Conservation (phyloP, 1,284 basidiomycete species). For the Grifola frondosa region DNA sequence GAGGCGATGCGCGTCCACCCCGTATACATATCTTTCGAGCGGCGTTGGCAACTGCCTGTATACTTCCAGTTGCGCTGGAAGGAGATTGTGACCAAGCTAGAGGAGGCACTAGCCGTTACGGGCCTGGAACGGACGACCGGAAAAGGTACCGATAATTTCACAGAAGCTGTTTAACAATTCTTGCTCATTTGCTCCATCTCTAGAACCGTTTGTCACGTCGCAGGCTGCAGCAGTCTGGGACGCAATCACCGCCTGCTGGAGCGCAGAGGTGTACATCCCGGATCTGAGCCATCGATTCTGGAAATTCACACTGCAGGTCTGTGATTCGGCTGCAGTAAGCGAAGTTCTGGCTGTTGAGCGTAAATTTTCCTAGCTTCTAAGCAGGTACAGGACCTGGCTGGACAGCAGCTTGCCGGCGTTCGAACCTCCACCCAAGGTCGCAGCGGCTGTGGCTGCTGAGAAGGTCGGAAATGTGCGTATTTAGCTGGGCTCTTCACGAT, state of each 20-base stretch:
- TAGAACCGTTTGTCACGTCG: slow-evolving; percentile 47
- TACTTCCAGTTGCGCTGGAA: slow-evolving; percentile 99
- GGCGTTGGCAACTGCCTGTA: slow-evolving; percentile 92
- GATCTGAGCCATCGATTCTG: slow-evolving; percentile 84
- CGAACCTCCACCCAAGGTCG: slow-evolving; percentile 34
- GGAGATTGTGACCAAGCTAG: slow-evolving; percentile 79
- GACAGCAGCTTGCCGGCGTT: slow-evolving; percentile 44
- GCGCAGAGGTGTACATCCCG: slow-evolving; percentile 78
- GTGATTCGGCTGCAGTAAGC: slow-evolving; percentile 2
- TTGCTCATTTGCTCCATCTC: slow-evolving; percentile 13
- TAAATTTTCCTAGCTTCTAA: slow-evolving; percentile 55
- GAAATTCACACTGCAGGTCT: slow-evolving; percentile 83
- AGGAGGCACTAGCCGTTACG: slow-evolving; percentile 57
- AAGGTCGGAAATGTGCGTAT: slow-evolving; percentile 28
- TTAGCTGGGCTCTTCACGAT: no score
- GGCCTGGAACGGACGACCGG: slow-evolving; percentile 41
- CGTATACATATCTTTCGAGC: slow-evolving; percentile 72
- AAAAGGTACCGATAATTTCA: slow-evolving; percentile 35
- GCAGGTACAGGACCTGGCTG: slow-evolving; percentile 77
- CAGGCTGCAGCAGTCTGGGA: slow-evolving; percentile 74
- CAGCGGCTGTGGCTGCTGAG: slow-evolving; percentile 34
- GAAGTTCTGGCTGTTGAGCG: background rate
- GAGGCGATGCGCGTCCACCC: slow-evolving; percentile 71
- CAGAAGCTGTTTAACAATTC: background rate
- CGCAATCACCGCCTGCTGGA: slow-evolving; percentile 82